These are phyloP conservation scores for Arabidopsis lyrata DNA, from an alignment of 441 rosid species.

Conservation along the genomic window DNA sequence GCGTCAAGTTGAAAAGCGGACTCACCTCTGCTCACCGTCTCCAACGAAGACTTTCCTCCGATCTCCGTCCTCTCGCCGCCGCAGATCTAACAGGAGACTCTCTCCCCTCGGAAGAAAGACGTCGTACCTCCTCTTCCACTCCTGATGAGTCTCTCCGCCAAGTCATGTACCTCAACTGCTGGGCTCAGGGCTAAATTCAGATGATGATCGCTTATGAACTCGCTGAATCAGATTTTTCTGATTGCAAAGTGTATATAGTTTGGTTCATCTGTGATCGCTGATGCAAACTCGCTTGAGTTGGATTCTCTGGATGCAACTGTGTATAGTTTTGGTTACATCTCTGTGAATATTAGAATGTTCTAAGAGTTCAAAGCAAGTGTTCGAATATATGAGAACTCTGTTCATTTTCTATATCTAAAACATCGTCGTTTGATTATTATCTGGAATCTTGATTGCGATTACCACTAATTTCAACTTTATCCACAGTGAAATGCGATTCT, in stretches of 20 bases:
- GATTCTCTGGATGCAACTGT: slow-evolving; percentile 30
- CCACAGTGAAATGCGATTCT: slow-evolving; percentile 20
- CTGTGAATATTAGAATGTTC: slow-evolving; percentile 35
- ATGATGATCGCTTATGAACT: slow-evolving; percentile 1
- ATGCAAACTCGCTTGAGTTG: background rate
- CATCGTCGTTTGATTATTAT: background rate
- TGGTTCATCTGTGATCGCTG: background rate
- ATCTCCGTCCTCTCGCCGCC: slow-evolving; percentile 57
- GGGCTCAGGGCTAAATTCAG: slow-evolving; percentile 69
- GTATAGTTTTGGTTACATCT: slow-evolving; percentile 29
- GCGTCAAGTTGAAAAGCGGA: slow-evolving; percentile 55
- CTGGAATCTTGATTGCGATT: slow-evolving; percentile 26
- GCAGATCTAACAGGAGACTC: slow-evolving; percentile 21
- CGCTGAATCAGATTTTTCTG: background rate
- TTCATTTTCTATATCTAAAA: background rate
- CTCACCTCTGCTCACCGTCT: slow-evolving; percentile 54
- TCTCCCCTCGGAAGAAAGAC: slow-evolving; percentile 22
- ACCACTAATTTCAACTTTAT: slow-evolving; percentile 26
- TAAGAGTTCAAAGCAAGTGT: slow-evolving; percentile 15
- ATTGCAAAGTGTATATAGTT: background rate
- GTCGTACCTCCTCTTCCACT: slow-evolving; percentile 30
- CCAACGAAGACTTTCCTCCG: slow-evolving; percentile 52
- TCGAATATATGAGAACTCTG: slow-evolving; percentile 27
- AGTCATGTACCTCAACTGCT: slow-evolving; percentile 88
- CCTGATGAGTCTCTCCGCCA: slow-evolving; percentile 71